Evolutionary conservation across 1,284 basidiomycete genomes (phyloP).

Genomic region (Puccinia polysora): DNA sequence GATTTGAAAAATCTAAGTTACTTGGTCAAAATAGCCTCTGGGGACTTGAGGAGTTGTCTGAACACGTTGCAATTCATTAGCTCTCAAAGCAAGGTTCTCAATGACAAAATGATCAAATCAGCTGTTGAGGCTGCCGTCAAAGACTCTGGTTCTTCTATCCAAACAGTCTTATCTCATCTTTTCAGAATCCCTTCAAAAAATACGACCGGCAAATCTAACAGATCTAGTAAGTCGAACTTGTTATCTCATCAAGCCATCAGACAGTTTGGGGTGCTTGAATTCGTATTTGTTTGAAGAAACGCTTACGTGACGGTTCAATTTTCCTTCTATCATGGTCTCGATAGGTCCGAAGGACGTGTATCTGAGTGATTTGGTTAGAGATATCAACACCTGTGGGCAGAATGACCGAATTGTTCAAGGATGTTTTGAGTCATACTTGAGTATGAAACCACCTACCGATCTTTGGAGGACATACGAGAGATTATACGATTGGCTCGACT

Average conservation of each 20-base stretch:
- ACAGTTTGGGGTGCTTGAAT: constrained; percentile 57
- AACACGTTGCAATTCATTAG: constrained; percentile 95
- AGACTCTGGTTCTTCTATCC: constrained; percentile 70
- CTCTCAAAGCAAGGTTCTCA: constrained; percentile 66
- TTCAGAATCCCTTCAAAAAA: constrained; percentile 69
- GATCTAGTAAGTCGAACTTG: background rate
- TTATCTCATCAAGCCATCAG: constrained; percentile 47
- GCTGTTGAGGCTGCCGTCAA: constrained; percentile 76
- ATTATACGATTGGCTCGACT: constrained; percentile 77
- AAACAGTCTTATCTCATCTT: constrained; percentile 68
- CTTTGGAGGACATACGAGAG: constrained; percentile 70
- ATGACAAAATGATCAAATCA: constrained; percentile 68
- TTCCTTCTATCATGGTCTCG: constrained; percentile 44
- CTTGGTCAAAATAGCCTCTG: constrained; percentile 78
- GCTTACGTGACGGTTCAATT: background rate
- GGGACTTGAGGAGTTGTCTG: constrained; percentile 87
- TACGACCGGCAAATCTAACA: constrained; percentile 57
- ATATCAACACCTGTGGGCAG: constrained; percentile 75
- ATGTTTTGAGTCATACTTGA: constrained; percentile 89
- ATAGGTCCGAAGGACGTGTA: constrained; percentile 63
- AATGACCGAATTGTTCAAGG: constrained; percentile 76
- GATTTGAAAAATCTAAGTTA: constrained; percentile 76
- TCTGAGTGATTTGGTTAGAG: constrained; percentile 69
- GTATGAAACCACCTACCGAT: constrained; percentile 68
- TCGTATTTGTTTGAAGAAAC: background rate